Evolutionary conservation across 2,329 filamentous ascomycete genomes (phyloP), one percentile per base, ranked within the genome.

Genomic region (Ophiostoma sp.): DNA sequence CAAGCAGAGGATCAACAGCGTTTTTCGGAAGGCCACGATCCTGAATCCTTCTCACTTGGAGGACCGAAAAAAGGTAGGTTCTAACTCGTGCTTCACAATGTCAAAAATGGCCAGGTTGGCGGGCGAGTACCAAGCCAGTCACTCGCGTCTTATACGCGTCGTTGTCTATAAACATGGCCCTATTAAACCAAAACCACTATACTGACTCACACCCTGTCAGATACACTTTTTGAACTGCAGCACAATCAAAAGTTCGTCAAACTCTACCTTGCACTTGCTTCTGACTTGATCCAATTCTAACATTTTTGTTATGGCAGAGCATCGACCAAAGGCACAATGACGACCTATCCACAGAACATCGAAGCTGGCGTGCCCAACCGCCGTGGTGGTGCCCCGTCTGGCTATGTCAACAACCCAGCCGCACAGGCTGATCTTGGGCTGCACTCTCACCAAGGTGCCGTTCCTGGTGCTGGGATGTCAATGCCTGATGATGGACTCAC

Each of bases 281-380:
- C 36, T 42, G 5, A 3, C 19, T 19, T 28, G 5, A 2, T 15
- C 61, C 11, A 45, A 28, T 17, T 3, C 61, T 66, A 45, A 66
- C 22, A 2, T 28, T 12, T 66, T 17, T 17, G 4, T 36, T 15
- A 39, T 80, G 78, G 12, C 36, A 66, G 61, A 22, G 25, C n/a
- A 66, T 45, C 61, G 61, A 33, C 77, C 81, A 80, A 79, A 11
- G 12, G 31, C 31, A 66, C 28, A n/a, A 74, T 73, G 71, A n/a
- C 74, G 33, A 64, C 31, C 9, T 75, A 70, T 22, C 31, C 33
- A 7, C 68, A 63, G 11, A 28, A 70, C 1, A 72, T 71, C 39
- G 75, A 76, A 5, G 22, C 57, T 15, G 50, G 72, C 45, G 19
- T 33, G 5, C 70, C 63, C 4, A 42, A 36, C 31, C 75, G 75